Evolutionary conservation across 163 green algal genomes (phyloP), one percentile per base, ranked within the genome.

Genomic region (Chlamydomonas reinhardtii): DNA sequence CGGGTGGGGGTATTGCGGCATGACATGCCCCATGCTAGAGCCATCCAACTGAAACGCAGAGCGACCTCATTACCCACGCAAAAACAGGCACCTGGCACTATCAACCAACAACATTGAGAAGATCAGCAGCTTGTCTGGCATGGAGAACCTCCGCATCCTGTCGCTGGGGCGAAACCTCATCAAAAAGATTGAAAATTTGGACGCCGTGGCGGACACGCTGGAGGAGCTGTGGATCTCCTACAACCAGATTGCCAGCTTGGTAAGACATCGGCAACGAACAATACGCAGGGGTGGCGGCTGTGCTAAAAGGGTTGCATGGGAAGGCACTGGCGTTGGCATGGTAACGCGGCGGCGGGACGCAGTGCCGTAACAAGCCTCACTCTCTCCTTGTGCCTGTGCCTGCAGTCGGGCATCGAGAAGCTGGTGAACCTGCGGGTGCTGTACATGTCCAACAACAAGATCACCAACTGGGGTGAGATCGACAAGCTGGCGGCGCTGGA

Each of bases 41-140:
- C n/a, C n/a, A n/a, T n/a, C n/a, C n/a, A n/a, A n/a, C n/a, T n/a
- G n/a, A n/a, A n/a, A n/a, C n/a, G n/a, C 48, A 20, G 6, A 56
- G 48, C 48, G 48, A 1, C 48, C 11, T 11, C 27, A 32, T 69
- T 6, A 27, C 52, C 48, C 48, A 31, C 31, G 19, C 75, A 17
- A 20, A 22, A 82, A 25, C 90, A 96, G 92, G 82, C 95, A 98
- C 83, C 90, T 99, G 15, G 92, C 96, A 0, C 92, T 99, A 17
- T 98, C 96, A 16, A 98, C 96, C 29, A 99, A 99, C 93, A 97
- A 93, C 92, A 98, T 99, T 69, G 97, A 99, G 81, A 97, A 98
- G 85, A 98, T 99, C 24, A 94, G 88, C 79, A 95, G 90, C 73
- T 88, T 99, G 77, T 90, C 92, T 6, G 96, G 95, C 31, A 92